Evolutionary conservation across 768 basidiomycete genomes (phyloP).

Genomic region (Inosperma sp.): DNA sequence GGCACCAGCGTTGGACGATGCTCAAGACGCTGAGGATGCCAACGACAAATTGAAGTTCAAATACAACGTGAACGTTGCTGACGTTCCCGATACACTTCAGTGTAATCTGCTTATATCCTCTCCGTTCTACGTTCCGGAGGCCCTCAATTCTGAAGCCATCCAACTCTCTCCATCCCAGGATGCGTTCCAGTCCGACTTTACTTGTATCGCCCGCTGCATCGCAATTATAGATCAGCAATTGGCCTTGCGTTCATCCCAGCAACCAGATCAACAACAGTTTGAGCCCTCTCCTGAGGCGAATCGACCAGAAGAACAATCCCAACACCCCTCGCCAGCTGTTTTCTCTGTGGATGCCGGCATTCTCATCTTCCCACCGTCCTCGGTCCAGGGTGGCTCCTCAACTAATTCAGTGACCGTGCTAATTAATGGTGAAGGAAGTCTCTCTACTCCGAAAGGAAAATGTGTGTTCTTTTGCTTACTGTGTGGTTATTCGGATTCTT

Average conservation of each 20-base stretch:
- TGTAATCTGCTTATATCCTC: slow-evolving; percentile 56
- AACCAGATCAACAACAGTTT: background rate
- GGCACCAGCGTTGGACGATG: background rate
- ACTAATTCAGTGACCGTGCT: slow-evolving; percentile 56
- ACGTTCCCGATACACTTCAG: slow-evolving; percentile 54
- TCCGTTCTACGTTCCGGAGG: slow-evolving; percentile 28
- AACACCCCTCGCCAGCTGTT: too few relatives aligned
- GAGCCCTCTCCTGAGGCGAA: background rate
- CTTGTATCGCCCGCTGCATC: slow-evolving; percentile 30
- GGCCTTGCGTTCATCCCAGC: slow-evolving; percentile 19
- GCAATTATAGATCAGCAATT: slow-evolving; percentile 37
- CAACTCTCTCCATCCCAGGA: slow-evolving; percentile 11
- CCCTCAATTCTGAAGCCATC: slow-evolving; percentile 21
- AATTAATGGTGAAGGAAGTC: slow-evolving; percentile 65
- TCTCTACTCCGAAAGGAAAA: slow-evolving; percentile 70
- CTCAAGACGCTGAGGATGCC: background rate
- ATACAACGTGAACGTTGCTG: slow-evolving; percentile 51
- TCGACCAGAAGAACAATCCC: too few relatives aligned
- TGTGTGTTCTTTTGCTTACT: slow-evolving; percentile 41
- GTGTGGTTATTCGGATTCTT: background rate
- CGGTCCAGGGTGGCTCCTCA: slow-evolving; percentile 45
- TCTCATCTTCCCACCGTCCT: slow-evolving; percentile 70
- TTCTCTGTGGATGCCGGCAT: slow-evolving; percentile 57
- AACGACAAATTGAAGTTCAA: slow-evolving; percentile 11
- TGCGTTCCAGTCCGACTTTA: slow-evolving; percentile 8